Evolutionary conservation across 352 stramenopile species (phyloP).

Genomic region (Phytophthora lateralis): DNA sequence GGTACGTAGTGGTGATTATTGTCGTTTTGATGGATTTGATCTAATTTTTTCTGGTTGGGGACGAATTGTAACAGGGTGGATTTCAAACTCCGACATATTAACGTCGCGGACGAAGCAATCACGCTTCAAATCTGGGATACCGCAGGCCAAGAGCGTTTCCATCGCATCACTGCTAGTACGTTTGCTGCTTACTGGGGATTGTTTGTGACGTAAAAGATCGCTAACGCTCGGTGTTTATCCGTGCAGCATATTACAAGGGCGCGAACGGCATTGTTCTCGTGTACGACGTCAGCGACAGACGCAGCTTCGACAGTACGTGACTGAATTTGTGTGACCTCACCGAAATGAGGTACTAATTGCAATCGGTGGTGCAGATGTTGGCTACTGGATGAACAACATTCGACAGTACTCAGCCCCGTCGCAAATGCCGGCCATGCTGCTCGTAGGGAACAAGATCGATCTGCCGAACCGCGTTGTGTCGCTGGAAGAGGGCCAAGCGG

Average conservation of each 20-base stretch:
- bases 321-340: background rate
- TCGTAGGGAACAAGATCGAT: conserved; percentile 95
- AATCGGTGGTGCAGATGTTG: conserved; percentile 71
- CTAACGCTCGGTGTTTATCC: conserved; percentile 21
- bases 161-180: conserved; percentile 93
- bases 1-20: conserved; percentile 51
- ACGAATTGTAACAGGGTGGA: conserved; percentile 70
- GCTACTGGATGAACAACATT: conserved; percentile 97
- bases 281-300: conserved; percentile 92
- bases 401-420: conserved; percentile 82
- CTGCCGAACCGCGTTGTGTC: conserved; percentile 82
- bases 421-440: conserved; percentile 80
- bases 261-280: conserved; percentile 94
- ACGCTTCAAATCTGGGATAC: conserved; percentile 96
- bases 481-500: conserved; percentile 77
- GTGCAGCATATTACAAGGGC: conserved; percentile 92
- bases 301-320: conserved; percentile 92
- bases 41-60: conserved; percentile 5
- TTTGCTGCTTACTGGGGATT: conserved; percentile 9
- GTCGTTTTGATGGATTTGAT: background rate
- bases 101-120: conserved; percentile 82
- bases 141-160: conserved; percentile 93
- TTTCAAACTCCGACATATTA: conserved; percentile 93
- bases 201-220: background rate
- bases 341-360: conserved; percentile 17